Evolutionary conservation across 345 rosid species (phyloP).

Genomic region (Laguncularia racemosa): DNA sequence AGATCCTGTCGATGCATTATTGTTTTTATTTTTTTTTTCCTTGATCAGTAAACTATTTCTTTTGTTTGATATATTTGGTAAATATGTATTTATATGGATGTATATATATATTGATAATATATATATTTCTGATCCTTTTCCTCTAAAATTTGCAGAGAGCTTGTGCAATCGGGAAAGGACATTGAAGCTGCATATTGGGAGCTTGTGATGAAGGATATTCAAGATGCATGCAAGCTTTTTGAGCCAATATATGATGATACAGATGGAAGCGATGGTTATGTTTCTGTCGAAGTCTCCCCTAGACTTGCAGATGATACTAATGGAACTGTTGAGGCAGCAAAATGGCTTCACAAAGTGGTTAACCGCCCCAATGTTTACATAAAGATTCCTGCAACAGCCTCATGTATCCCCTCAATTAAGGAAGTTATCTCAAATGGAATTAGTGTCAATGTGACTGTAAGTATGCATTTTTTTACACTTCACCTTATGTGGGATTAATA

Average conservation of each 20-base stretch:
- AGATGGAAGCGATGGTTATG: slow-evolving; percentile 90
- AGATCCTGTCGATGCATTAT: background rate
- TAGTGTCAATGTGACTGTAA: slow-evolving; percentile 94
- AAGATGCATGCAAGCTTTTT: slow-evolving; percentile 94
- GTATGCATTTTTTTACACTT: slow-evolving; percentile 3
- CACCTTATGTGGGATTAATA: too few species aligned
- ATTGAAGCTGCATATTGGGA: slow-evolving; percentile 94
- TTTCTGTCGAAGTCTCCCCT: slow-evolving; percentile 97
- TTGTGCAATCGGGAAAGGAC: slow-evolving; percentile 84
- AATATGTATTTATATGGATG: too few species aligned
- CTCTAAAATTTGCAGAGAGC: slow-evolving; percentile 45
- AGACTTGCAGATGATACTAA: slow-evolving; percentile 84
- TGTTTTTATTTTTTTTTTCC: too few species aligned
- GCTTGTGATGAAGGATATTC: slow-evolving; percentile 95
- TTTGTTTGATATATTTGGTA: too few species aligned
- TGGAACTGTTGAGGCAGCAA: slow-evolving; percentile 88
- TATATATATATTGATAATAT: too few species aligned
- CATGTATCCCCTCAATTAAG: slow-evolving; percentile 85
- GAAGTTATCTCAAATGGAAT: slow-evolving; percentile 84
- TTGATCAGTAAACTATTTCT: too few species aligned
- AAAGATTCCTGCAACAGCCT: slow-evolving; percentile 92
- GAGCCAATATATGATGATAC: slow-evolving; percentile 90
- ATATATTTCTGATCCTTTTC: too few species aligned
- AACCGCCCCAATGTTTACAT: slow-evolving; percentile 83
- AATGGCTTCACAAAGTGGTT: slow-evolving; percentile 82